Evolutionary conservation across 2,329 filamentous ascomycete species (phyloP), one percentile per base, ranked within the genome.

Genomic region (Aspergillus versicolor): DNA sequence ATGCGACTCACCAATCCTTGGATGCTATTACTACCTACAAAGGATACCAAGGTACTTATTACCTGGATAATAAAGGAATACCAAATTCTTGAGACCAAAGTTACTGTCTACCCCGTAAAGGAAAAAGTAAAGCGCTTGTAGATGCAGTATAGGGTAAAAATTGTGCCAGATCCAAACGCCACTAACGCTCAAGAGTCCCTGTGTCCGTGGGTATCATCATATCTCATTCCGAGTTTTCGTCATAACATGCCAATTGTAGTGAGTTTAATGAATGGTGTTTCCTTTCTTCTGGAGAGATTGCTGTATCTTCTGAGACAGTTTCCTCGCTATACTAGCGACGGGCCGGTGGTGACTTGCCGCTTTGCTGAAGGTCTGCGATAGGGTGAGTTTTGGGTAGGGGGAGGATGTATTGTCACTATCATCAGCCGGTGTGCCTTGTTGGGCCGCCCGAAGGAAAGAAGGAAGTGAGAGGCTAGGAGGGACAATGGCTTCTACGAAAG

Each of bases 301-400:
- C 34, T 61, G 56, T 40, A 73, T 51, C 24, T 64, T 65, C 17
- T 59, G 58, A 45, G 69, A 69, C 34, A 73, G 43, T 13, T 60
- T 61, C 37, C 61, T 56, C 27, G 71, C 66, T 47, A 65, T 57
- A 45, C 67, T 61, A 40, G 65, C 63, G 8, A 72, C 65, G 24
- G 66, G 65, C 30, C 61, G 67, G 58, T 73, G 70, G 38, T 67
- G 63, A 19, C 57, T 62, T 19, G 67, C 61, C 11, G 67, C 68
- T 22, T 65, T 61, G 15, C 62, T 63, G 32, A 71, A 61, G 13
- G 63, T 55, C 19, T 63, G 59, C 45, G 45, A 48, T 11, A 63
- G n/a, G n/a, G 56, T 41, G 17, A 22, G 21, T 17, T 56, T 40
- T 4, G 52, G 21, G 47, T 38, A 37, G n/a, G 9, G 24, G 3